Evolutionary conservation across 805 yeast species (phyloP), one percentile per base, ranked within the genome.

Genomic region (Yarrowia divulgata): DNA sequence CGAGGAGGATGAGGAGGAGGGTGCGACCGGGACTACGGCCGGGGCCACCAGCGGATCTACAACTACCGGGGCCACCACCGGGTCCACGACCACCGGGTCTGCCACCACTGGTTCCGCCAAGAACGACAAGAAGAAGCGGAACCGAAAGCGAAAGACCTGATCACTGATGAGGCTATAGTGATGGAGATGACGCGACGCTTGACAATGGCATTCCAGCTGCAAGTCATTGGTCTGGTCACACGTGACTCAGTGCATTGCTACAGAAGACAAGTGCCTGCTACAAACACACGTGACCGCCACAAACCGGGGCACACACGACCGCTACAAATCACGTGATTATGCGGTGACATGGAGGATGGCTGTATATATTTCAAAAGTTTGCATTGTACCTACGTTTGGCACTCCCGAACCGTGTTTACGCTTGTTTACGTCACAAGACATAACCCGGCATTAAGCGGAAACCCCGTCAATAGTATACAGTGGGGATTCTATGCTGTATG

Each of bases 361-460:
- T 54, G 60, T 54, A 54, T 54, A 54, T 54, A 54, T 14, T 12
- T 54, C 19, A 54, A 54, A 37, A 54, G 60, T 37, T 54, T 54
- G 60, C 60, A 54, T 54, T 50, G n/a, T 29, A 46, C 50, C 16
- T n/a, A n/a, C n/a, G n/a, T 10, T 39, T 39, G 40, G 14, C 19
- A 23, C 29, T n/a, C 16, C 40, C 7, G 43, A 40, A 40, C 18
- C 43, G 18, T 43, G 48, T 43, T 48, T 48, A 16, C 34, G 43
- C 43, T 40, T 40, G 40, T 39, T 48, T 23, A 48, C 52, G 50
- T 48, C 52, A 29, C 52, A 29, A 6, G 35, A 29, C 35, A 23
- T 48, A 19, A 45, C 5, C 52, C 35, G 52, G 52, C 35, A 14
- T 48, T 48, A 48, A 14, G 52, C 29, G 18, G 3, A 23, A 40